Evolutionary conservation across 345 rosid species (phyloP).

Genomic region (Eucalyptus tenuipes): DNA sequence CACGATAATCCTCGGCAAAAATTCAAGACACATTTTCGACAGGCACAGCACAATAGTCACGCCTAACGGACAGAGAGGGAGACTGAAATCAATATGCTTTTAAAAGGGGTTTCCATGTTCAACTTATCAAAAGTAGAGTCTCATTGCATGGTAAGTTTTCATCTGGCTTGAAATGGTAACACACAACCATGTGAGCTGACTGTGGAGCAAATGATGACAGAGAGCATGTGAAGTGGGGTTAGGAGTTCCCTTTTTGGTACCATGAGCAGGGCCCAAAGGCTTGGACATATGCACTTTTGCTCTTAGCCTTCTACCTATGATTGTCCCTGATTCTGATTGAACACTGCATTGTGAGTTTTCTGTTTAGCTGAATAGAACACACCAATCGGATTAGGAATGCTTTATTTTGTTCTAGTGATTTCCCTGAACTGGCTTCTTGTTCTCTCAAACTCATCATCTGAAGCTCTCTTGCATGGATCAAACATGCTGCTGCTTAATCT

Average conservation of each 20-base stretch:
- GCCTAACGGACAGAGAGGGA: neutral
- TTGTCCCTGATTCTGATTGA: neutral
- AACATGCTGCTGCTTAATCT: neutral
- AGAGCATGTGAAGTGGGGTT: constrained; percentile 7
- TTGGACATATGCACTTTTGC: neutral
- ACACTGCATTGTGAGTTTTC: neutral
- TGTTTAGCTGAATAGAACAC: neutral
- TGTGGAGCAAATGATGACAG: neutral
- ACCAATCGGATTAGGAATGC: neutral
- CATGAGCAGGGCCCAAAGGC: neutral
- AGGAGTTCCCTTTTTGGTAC: neutral
- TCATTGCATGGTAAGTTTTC: neutral
- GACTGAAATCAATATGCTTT: neutral
- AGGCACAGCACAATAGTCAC: neutral
- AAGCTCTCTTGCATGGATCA: neutral
- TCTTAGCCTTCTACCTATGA: neutral
- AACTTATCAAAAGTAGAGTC: neutral
- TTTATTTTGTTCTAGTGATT: neutral
- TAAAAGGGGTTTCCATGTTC: neutral
- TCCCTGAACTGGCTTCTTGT: neutral
- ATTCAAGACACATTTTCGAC: neutral
- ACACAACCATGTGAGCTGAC: neutral
- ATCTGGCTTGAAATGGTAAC: neutral
- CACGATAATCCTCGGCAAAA: neutral
- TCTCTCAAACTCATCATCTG: neutral